Conservation (phyloP, 73 alveolate species). For the Blepharisma stoltei region DNA sequence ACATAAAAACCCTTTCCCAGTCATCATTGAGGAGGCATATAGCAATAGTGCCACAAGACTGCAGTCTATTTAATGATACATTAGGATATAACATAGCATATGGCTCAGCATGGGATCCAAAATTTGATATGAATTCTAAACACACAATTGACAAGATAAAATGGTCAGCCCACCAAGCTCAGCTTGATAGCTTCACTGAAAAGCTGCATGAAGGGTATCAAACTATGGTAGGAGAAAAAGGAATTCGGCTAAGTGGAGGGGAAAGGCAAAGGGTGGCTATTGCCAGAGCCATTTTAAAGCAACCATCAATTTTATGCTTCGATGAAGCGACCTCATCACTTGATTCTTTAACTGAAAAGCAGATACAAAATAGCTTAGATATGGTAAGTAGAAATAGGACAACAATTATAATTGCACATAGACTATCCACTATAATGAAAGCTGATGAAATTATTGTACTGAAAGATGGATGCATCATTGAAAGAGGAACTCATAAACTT, state of each 20-base stretch:
- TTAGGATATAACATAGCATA: conserved; percentile 73
- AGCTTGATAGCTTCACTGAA: conserved; percentile 21
- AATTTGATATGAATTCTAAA: neutral
- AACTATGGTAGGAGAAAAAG: conserved; percentile 46
- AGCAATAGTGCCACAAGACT: conserved; percentile 88
- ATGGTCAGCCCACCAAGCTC: conserved; percentile 45
- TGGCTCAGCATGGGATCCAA: conserved; percentile 56
- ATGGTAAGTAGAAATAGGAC: conserved; percentile 58
- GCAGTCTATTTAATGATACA: conserved; percentile 80
- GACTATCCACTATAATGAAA: conserved; percentile 60
- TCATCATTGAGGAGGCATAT: conserved; percentile 56
- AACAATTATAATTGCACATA: conserved; percentile 68
- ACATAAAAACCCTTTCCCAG: conserved; percentile 67
- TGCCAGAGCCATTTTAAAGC: conserved; percentile 81
- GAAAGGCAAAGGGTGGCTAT: conserved; percentile 75
- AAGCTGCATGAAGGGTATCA: conserved; percentile 34
- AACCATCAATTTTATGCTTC: conserved; percentile 61
- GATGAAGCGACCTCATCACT: conserved; percentile 86
- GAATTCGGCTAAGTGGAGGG: conserved; percentile 37
- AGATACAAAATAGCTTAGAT: conserved; percentile 61
- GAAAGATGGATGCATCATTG: conserved; percentile 63
- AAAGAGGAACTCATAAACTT: conserved; percentile 63
- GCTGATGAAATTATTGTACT: conserved; percentile 66
- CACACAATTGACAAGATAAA: conserved; percentile 42
- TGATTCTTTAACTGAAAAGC: conserved; percentile 68